These are phyloP conservation scores for Annulohypoxylon truncatum DNA, from an alignment of 2,329 filamentous ascomycete species.

Conservation along the genomic window DNA sequence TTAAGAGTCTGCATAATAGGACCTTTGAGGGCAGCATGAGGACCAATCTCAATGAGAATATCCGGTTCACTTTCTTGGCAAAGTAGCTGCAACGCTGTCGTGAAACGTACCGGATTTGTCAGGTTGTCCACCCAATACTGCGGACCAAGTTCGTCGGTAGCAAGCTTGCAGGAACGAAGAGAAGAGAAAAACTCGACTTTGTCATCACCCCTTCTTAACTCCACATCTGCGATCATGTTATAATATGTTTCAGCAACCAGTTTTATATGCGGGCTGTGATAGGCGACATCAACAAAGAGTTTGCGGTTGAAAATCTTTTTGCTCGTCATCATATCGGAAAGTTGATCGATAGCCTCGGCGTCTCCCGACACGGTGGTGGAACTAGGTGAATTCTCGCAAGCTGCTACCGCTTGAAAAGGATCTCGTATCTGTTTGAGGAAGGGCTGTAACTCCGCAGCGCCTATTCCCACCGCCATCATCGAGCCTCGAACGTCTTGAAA, in stretches of 20 bases:
- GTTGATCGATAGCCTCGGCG: constrained; percentile 39
- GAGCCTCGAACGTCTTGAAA: constrained; percentile 56
- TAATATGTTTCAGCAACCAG: constrained; percentile 43
- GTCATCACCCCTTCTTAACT: constrained; percentile 13
- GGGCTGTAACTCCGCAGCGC: constrained; percentile 52
- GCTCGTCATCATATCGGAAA: constrained; percentile 36
- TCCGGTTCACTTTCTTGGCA: constrained; percentile 36
- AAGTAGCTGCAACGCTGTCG: constrained; percentile 34
- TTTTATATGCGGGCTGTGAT: constrained; percentile 46
- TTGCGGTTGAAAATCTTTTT: constrained; percentile 43
- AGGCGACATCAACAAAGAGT: constrained; percentile 43
- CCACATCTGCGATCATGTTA: constrained; percentile 36
- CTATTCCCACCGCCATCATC: constrained; percentile 66
- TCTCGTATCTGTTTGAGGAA: constrained; percentile 40
- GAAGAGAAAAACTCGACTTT: constrained; percentile 42
- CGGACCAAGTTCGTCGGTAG: constrained; percentile 37
- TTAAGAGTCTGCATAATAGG: constrained; percentile 43
- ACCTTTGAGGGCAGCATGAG: constrained; percentile 43
- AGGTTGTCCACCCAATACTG: constrained; percentile 45
- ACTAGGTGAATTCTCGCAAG: constrained; percentile 44
- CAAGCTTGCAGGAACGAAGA: constrained; percentile 37
- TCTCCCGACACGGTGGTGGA: constrained; percentile 43
- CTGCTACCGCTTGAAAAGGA: constrained; percentile 44
- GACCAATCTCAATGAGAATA: constrained; percentile 42
- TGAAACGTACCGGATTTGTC: constrained; percentile 42